Evolutionary conservation across 352 stramenopile species (phyloP).

Genomic region (Phytopythium helicoides): DNA sequence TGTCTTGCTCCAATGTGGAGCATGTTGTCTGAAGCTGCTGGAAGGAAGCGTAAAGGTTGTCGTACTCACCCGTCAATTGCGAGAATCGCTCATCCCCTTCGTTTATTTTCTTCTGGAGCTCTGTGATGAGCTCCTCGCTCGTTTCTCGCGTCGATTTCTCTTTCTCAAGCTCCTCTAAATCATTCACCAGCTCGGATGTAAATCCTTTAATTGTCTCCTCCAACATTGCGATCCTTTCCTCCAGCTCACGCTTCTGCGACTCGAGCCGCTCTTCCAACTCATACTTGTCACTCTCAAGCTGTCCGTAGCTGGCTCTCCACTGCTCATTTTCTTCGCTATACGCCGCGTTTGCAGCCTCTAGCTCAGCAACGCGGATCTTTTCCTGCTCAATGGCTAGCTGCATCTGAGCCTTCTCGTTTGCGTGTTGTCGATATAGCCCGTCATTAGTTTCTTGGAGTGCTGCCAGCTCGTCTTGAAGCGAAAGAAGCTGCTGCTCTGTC

Average conservation of each 20-base stretch:
- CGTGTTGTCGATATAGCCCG: constrained; percentile 56
- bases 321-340: constrained; percentile 60
- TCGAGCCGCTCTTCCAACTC: constrained; percentile 49
- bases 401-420: constrained; percentile 78
- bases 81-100: constrained; percentile 55
- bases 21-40: constrained; percentile 18
- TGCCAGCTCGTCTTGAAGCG: constrained; percentile 48
- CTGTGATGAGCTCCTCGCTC: constrained; percentile 33
- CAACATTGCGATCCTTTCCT: constrained; percentile 48
- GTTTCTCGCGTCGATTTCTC: constrained; percentile 27
- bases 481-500: constrained; percentile 26
- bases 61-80: constrained; percentile 54
- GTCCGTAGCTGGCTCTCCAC: constrained; percentile 57
- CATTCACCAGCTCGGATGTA: constrained; percentile 41
- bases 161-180: constrained; percentile 54
- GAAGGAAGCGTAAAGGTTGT: constrained; percentile 34
- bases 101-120: constrained; percentile 51
- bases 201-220: constrained; percentile 52
- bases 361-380: constrained; percentile 35
- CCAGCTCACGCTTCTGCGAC: constrained; percentile 24
- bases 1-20: constrained; percentile 15
- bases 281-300: constrained; percentile 45
- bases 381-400: constrained; percentile 72
- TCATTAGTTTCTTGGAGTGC: constrained; percentile 58
- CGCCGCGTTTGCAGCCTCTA: constrained; percentile 36